A percentile compares a stretch with the other conserved stretches of the same genome.
phyloP scores from a whole-genome alignment of 768 basidiomycete genomes.

The Mycena filopes region DNA sequence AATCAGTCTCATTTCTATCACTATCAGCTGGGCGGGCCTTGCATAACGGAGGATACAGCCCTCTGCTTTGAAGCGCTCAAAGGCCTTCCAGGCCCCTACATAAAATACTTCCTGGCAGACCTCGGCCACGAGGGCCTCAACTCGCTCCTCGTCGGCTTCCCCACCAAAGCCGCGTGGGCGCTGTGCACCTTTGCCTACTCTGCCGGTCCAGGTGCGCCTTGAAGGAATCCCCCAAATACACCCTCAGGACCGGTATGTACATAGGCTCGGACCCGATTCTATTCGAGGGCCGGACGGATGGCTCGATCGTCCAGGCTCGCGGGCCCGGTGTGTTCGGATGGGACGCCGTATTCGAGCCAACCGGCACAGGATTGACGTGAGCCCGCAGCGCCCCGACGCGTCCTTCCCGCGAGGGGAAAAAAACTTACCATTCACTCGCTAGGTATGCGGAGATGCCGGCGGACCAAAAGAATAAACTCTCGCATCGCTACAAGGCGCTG shows the following conservation, averaged over 20 bases:
- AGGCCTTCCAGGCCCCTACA: conserved; percentile 96
- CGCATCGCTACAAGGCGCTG: conserved; percentile 80
- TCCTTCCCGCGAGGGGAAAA: too few species aligned
- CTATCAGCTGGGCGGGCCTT: conserved; percentile 56
- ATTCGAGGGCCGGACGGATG: conserved; percentile 87
- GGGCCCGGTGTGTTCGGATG: conserved; percentile 88
- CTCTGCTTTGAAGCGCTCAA: conserved; percentile 89
- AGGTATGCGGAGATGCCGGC: conserved; percentile 84
- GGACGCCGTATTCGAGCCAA: conserved; percentile 89
- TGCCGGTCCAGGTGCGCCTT: conserved; percentile 72
- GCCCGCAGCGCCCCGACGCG: conserved; percentile 25
- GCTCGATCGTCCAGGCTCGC: conserved; percentile 87
- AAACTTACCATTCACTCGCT: conserved; percentile 18
- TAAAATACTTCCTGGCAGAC: conserved; percentile 89
- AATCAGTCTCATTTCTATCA: neutral
- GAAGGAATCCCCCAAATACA: neutral
- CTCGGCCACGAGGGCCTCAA: conserved; percentile 94
- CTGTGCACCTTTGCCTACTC: conserved; percentile 98
- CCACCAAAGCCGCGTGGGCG: conserved; percentile 83
- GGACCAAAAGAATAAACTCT: conserved; percentile 76
- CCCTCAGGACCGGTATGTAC: neutral
- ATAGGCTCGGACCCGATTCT: conserved; percentile 74
- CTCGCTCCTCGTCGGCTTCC: conserved; percentile 80
- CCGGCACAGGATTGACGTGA: conserved; percentile 83
- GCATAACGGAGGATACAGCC: conserved; percentile 92